Base-by-base conservation (phyloP, 2,329 filamentous ascomycete species). In the Xylaria sp. region DNA sequence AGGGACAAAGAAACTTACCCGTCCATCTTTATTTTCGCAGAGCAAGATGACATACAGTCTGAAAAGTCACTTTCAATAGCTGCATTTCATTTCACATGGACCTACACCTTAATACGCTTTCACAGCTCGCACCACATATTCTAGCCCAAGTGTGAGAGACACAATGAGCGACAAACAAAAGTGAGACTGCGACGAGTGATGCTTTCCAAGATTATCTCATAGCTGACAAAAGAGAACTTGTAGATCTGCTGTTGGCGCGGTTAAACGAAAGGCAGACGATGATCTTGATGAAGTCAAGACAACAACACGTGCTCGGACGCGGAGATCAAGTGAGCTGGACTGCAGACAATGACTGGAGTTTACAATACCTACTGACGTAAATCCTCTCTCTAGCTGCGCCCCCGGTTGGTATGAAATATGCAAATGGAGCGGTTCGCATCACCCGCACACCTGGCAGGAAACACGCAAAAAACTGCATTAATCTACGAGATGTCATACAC, bases 351-450 rank as follows among this genome's bases (percentile, higher is more conserved):
- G 5, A 36, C 27, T 20, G 20, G 25, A 15, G 13, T 9, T 45
- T 9, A 2, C 36, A 17, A 39, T 11, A 53, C 13, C 22, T 22
- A 29, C 45, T 63, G 31, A 63, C 38, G 22, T 31, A 13, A n/a
- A 47, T 1, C 55, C 25, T 45, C 29, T 45, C 29, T 63, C 51
- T 15, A 66, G 65, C 36, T 45, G 13, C 38, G n/a, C 22, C 38
- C 10, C 55, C 31, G 13, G 2, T 50, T 11, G 13, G 39, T 38
- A 69, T 75, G 69, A 51, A 63, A 27, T 75, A 70, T 54, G 66
- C 71, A 15, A 64, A 71, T 31, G 73, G 73, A 15, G 73, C 68
- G 1, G 56, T 75, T 20, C 71, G 73, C 15, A 74, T 75, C 31
- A 75, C 73, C 9, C 71, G 73, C n/a, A 74, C 73, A 2, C 66